phyloP scores from a whole-genome alignment of 495 filamentous ascomycete genomes.

The Talaromyces stipitatus region DNA sequence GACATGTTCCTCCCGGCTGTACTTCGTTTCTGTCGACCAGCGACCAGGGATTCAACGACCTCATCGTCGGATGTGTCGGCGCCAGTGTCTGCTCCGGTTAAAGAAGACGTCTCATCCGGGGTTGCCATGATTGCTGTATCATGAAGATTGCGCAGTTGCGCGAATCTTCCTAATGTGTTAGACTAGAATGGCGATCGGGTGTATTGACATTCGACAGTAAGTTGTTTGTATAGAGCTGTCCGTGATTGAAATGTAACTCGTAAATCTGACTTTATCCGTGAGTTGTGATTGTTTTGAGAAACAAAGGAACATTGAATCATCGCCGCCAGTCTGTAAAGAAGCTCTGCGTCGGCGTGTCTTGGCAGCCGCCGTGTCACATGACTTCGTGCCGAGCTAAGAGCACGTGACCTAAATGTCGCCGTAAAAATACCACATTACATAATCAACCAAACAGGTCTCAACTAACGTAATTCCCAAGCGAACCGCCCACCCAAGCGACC shows the following conservation, averaged over 20 bases:
- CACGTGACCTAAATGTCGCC: background rate
- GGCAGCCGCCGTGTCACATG: background rate
- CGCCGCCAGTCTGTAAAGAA: no score
- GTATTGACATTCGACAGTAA: background rate
- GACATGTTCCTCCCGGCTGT: constrained; percentile 84
- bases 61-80: constrained; percentile 28
- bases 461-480: no score
- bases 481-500: no score
- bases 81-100: constrained; percentile 22
- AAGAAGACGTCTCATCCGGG: constrained; percentile 15
- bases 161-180: background rate
- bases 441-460: background rate
- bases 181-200: background rate
- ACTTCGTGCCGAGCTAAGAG: background rate
- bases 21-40: constrained; percentile 68
- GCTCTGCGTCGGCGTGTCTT: background rate
- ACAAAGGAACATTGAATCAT: no score
- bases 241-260: no score
- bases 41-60: constrained; percentile 66
- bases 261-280: no score
- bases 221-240: no score
- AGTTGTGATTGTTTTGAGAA: no score
- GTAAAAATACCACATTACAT: background rate
- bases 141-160: background rate
- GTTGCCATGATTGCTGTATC: constrained; percentile 13